Evolutionary conservation across 208 protist species (phyloP).

Genomic region (Naegleria fowleri): DNA sequence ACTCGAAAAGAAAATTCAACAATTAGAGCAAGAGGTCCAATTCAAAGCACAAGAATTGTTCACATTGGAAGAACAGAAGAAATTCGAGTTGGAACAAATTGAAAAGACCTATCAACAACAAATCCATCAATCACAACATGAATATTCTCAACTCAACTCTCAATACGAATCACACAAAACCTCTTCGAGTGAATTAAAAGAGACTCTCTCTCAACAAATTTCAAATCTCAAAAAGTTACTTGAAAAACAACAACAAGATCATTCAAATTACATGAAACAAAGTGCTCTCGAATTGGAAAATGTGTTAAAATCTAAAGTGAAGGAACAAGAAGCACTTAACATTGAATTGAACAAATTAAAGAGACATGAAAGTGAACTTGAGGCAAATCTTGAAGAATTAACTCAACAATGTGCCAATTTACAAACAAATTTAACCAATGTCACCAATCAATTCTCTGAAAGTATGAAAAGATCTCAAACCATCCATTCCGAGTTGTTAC

Average conservation of each 20-base stretch:
- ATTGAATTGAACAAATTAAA: neutral
- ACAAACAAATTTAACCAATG: neutral
- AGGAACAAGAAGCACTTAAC: neutral
- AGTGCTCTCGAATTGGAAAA: neutral
- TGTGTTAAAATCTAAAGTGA: neutral
- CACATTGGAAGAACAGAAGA: too few relatives aligned
- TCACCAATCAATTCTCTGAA: neutral
- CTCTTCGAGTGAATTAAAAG: neutral
- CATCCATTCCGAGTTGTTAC: neutral
- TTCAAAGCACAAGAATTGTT: too few relatives aligned
- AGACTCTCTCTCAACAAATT: neutral
- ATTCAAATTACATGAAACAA: neutral
- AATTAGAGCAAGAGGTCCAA: too few relatives aligned
- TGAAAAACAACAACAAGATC: neutral
- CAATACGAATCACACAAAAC: neutral
- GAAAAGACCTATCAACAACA: neutral
- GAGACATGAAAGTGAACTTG: neutral
- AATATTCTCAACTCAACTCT: neutral
- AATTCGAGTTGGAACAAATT: neutral
- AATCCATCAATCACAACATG: neutral
- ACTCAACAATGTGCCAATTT: neutral
- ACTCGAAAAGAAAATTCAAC: too few relatives aligned
- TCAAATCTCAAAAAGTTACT: neutral
- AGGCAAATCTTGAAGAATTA: neutral
- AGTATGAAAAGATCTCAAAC: neutral